Base-by-base conservation (phyloP, 176 grass and related monocot genomes). In the Bromus sterilis region DNA sequence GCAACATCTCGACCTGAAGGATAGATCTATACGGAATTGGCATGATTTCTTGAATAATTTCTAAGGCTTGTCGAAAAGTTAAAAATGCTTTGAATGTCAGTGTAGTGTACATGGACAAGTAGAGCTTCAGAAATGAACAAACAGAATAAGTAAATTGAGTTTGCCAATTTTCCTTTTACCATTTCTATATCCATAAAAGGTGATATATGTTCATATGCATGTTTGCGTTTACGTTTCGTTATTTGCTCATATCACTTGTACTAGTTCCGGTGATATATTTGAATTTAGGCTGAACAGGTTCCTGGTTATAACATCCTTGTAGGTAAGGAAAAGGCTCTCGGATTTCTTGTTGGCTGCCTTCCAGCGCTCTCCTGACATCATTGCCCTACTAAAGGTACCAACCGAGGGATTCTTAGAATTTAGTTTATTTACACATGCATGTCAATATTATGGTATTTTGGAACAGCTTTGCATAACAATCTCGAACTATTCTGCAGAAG, bases 281-380 rank as follows among this genome's bases (percentile, higher is more conserved):
- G 60, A 65, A 40, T 84, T 68, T 77, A 66, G 56, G 11, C 36
- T 65, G 34, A 42, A 67, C 75, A 66, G 44, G 15, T 77, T 85
- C 53, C 16, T 36, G 65, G 11, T 48, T 79, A 32, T 81, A 58
- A 82, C 23, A 79, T 66, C 73, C 42, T 74, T 91, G 78, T 83
- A 98, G 92, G 90, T 91, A 56, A 86, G 82, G 85, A 91, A 91
- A 83, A 95, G 86, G 69, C 82, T 95, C n/a, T 95, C 93, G 6
- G 89, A 98, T 86, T 95, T 98, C 78, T 77, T 98, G 76, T 62
- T 98, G 61, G 84, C 92, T 74, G 86, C 87, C 74, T 95, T 98
- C 85, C 95, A 95, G 58, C 71, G 79, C 62, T 94, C 74, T 64
- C 95, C 95, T 69, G 78, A 77, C 51, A 95, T 88, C 46, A 95